Evolutionary conservation across 805 yeast genomes (phyloP).

Genomic region (Helenozyma rhizophorensis): DNA sequence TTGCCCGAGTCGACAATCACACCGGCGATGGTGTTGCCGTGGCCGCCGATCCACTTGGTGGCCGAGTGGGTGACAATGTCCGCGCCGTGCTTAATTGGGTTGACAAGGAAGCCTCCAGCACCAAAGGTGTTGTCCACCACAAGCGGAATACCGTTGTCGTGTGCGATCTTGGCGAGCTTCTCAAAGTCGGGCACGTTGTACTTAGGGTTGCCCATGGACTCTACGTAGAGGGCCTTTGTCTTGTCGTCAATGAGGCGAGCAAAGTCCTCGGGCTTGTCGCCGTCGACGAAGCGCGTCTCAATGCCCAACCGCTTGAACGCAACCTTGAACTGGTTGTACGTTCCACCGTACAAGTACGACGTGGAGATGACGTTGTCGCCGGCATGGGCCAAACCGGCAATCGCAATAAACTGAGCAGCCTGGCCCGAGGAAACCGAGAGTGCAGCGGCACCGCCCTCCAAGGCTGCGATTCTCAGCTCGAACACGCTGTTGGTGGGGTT

Average conservation of each 20-base stretch:
- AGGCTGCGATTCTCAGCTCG: slow-evolving; percentile 87
- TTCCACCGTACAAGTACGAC: slow-evolving; percentile 89
- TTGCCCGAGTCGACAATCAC: slow-evolving; percentile 86
- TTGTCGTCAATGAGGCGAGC: slow-evolving; percentile 71
- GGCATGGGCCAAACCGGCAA: slow-evolving; percentile 74
- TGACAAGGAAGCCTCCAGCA: slow-evolving; percentile 87
- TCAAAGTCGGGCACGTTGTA: slow-evolving; percentile 91
- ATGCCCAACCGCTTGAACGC: slow-evolving; percentile 87
- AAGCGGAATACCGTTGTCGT: slow-evolving; percentile 80
- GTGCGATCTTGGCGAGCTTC: slow-evolving; percentile 69
- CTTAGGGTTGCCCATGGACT: slow-evolving; percentile 89
- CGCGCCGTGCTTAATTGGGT: slow-evolving; percentile 85
- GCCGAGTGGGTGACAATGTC: slow-evolving; percentile 93
- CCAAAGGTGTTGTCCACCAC: slow-evolving; percentile 96
- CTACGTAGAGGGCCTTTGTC: slow-evolving; percentile 87
- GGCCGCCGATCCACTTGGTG: slow-evolving; percentile 97
- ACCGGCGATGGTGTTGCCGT: slow-evolving; percentile 94
- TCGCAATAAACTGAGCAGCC: slow-evolving; percentile 87
- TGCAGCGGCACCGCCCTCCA: slow-evolving; percentile 91
- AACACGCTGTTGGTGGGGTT: slow-evolving; percentile 92
- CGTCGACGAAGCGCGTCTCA: slow-evolving; percentile 78
- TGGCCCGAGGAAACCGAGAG: slow-evolving; percentile 93
- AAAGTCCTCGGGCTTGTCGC: slow-evolving; percentile 73
- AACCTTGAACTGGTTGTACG: slow-evolving; percentile 92
- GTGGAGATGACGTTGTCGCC: slow-evolving; percentile 92